These are phyloP conservation scores for Fusarium sp. DNA, from an alignment of 2,329 filamentous ascomycete genomes.

Conservation along the genomic window DNA sequence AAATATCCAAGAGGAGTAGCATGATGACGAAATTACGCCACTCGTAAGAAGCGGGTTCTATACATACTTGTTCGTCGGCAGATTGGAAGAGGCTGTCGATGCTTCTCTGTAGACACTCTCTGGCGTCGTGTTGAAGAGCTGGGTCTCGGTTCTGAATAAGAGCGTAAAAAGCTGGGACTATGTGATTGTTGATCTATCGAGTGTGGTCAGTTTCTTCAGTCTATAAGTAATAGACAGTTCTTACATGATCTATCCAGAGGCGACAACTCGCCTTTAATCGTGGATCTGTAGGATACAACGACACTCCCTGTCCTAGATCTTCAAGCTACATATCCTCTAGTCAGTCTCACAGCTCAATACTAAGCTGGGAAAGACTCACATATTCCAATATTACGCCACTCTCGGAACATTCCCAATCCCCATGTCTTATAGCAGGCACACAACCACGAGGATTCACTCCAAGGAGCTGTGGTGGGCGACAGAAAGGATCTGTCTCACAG, in stretches of 20 bases:
- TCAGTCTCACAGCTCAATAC: slow-evolving; percentile 4
- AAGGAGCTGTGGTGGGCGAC: slow-evolving; percentile 72
- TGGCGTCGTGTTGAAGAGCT: slow-evolving; percentile 70
- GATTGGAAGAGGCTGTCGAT: slow-evolving; percentile 69
- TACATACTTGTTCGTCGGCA: slow-evolving; percentile 59
- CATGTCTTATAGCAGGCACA: slow-evolving; percentile 83
- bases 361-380: slow-evolving; percentile 59
- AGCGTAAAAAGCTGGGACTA: slow-evolving; percentile 83
- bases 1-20: no score
- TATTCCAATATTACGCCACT: slow-evolving; percentile 90
- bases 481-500: slow-evolving; percentile 86
- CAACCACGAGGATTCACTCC: slow-evolving; percentile 83
- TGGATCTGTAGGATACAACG: slow-evolving; percentile 75
- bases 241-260: slow-evolving; percentile 85
- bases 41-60: no score
- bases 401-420: slow-evolving; percentile 86
- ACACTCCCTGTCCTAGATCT: slow-evolving; percentile 73
- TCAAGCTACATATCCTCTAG: slow-evolving; percentile 69
- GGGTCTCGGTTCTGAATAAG: slow-evolving; percentile 77
- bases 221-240: no score
- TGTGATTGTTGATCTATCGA: slow-evolving; percentile 77
- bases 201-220: background rate
- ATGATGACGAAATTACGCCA: no score
- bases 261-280: slow-evolving; percentile 81
- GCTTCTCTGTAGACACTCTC: slow-evolving; percentile 74